Conservation (phyloP, 1,139 yeast species). For the Eremothecium gossypii region DNA sequence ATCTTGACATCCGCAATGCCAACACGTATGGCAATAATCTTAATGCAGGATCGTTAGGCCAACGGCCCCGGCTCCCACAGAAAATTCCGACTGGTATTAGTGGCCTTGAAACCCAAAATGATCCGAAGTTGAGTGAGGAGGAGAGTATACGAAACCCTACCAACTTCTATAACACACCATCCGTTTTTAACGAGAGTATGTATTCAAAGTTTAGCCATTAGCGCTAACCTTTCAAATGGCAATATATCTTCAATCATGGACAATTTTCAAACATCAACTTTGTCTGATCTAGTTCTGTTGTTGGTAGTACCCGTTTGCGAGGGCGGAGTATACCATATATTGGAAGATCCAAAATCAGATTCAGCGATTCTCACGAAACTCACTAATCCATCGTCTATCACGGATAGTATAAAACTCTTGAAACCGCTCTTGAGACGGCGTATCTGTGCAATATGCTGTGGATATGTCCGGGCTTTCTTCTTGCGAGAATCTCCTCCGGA, state of each 20-base stretch:
- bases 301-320: background rate
- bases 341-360: slow-evolving; percentile 44
- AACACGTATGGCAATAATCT: too few relatives aligned
- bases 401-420: slow-evolving; percentile 49
- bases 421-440: slow-evolving; percentile 39
- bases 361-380: slow-evolving; percentile 56
- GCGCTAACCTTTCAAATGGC: background rate
- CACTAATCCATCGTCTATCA: slow-evolving; percentile 63
- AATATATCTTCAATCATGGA: background rate
- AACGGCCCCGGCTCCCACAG: background rate
- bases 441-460: slow-evolving; percentile 22
- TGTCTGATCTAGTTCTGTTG: background rate
- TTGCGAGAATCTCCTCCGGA: slow-evolving; percentile 11
- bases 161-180: slow-evolving; percentile 36
- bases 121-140: slow-evolving; percentile 9
- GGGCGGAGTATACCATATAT: slow-evolving; percentile 27
- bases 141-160: slow-evolving; percentile 26
- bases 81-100: background rate
- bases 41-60: too few relatives aligned
- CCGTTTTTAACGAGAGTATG: slow-evolving; percentile 38
- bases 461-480: slow-evolving; percentile 29
- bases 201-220: slow-evolving; percentile 30
- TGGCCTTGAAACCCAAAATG: background rate
- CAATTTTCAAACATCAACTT: background rate
- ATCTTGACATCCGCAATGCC: too few relatives aligned